These are phyloP conservation scores for Plasmodium falciparum DNA, from an alignment of 169 alveolate species.

Conservation along the genomic window DNA sequence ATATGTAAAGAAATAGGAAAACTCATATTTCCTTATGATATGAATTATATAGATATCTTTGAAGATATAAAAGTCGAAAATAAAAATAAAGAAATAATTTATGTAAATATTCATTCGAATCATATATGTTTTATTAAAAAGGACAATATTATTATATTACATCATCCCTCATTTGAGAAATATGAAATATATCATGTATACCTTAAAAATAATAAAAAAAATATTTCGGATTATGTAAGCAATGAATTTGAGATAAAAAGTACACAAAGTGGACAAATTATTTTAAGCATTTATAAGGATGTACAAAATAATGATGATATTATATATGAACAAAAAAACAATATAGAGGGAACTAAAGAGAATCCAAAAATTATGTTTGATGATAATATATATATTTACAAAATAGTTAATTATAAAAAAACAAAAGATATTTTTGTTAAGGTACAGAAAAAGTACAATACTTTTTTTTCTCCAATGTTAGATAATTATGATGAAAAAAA, in stretches of 20 bases:
- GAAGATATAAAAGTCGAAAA: slow-evolving; percentile 39
- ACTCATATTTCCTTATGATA: slow-evolving; percentile 14
- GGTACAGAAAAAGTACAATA: slow-evolving; percentile 25
- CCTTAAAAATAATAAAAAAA: slow-evolving; percentile 8
- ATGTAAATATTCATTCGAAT: slow-evolving; percentile 16
- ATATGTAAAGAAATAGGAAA: slow-evolving; percentile 47
- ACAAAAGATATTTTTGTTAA: slow-evolving; percentile 31
- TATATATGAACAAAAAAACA: not conserved
- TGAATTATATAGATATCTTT: slow-evolving; percentile 7
- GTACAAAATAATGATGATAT: not conserved
- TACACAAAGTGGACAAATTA: slow-evolving; percentile 23
- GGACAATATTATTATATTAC: slow-evolving; percentile 7
- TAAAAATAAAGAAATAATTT: slow-evolving; percentile 30
- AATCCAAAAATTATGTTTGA: not conserved
- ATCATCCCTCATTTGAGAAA: slow-evolving; percentile 37
- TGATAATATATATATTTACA: slow-evolving; percentile 22
- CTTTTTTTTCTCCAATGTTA: slow-evolving; percentile 6
- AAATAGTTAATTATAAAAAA: slow-evolving; percentile 14
- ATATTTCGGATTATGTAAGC: slow-evolving; percentile 15
- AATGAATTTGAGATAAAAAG: slow-evolving; percentile 25
- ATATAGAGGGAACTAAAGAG: not conserved
- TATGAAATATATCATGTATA: slow-evolving; percentile 39
- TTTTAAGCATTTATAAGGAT: slow-evolving; percentile 11
- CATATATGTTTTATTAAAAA: slow-evolving; percentile 36
- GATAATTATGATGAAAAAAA: slow-evolving; percentile 15